Conservation (phyloP, 164 flowering plant genomes). For the Kingdonia uniflora region DNA sequence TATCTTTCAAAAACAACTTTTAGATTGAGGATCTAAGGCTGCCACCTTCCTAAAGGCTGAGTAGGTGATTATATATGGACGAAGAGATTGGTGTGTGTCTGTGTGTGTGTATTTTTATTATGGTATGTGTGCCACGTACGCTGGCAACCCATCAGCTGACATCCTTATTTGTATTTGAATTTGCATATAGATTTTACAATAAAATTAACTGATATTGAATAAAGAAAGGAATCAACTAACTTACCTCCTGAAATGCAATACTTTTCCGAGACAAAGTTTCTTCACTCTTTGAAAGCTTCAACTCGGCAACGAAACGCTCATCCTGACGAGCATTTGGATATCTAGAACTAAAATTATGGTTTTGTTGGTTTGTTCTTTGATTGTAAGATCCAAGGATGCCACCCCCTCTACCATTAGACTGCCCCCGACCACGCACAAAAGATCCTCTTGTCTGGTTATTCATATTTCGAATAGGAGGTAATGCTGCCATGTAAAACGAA, state of each 20-base stretch:
- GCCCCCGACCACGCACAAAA: constrained; percentile 81
- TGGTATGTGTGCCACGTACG: no score
- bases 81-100: no score
- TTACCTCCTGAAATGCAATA: constrained; percentile 78
- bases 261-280: constrained; percentile 82
- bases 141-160: no score
- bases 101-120: no score
- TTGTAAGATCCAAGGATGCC: constrained; percentile 71
- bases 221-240: neutral
- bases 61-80: no score
- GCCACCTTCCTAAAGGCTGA: no score
- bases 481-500: constrained; percentile 29
- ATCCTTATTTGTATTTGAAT: no score
- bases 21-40: no score
- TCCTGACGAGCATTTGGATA: constrained; percentile 49
- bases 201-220: no score
- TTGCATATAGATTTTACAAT: no score
- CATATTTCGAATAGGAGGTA: constrained; percentile 48
- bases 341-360: constrained; percentile 43
- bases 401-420: constrained; percentile 62
- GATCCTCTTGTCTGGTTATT: constrained; percentile 47
- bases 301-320: constrained; percentile 87
- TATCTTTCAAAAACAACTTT: no score
- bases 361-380: constrained; percentile 54
- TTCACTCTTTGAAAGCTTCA: constrained; percentile 81